phyloP scores from a whole-genome alignment of 1,284 basidiomycete species.

The Paramarasmius palmivorus region DNA sequence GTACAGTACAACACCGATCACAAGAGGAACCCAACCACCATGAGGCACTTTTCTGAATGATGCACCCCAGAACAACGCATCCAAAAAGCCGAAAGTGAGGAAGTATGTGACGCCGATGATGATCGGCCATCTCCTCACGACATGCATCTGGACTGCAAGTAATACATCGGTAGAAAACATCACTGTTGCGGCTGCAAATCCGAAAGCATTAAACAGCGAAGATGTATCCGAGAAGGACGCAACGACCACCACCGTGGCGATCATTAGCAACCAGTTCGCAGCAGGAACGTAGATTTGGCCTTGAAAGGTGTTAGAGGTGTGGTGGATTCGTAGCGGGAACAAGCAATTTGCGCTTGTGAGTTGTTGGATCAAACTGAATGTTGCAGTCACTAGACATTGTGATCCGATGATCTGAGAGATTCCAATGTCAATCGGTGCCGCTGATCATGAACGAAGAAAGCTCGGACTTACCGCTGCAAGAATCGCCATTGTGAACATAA shows the following conservation, averaged over 20 bases:
- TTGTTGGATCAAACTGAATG: constrained; percentile 66
- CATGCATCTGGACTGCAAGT: constrained; percentile 57
- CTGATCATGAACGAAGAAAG: constrained; percentile 5
- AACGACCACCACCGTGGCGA: constrained; percentile 56
- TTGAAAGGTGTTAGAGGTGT: constrained; percentile 60
- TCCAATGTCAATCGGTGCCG: not conserved
- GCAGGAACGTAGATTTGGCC: constrained; percentile 68
- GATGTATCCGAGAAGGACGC: constrained; percentile 55
- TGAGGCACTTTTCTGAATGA: constrained; percentile 59
- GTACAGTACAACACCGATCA: constrained; percentile 52
- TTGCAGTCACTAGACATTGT: constrained; percentile 70
- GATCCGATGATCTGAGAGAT: constrained; percentile 48
- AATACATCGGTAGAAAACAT: constrained; percentile 62
- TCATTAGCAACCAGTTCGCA: constrained; percentile 58
- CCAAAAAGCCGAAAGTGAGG: constrained; percentile 60
- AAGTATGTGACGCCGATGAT: constrained; percentile 50
- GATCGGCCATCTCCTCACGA: constrained; percentile 51
- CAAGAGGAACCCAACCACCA: constrained; percentile 66
- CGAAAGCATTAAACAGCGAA: constrained; percentile 48
- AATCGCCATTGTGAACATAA: constrained; percentile 62
- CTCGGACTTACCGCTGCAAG: constrained; percentile 50
- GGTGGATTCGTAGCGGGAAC: constrained; percentile 56
- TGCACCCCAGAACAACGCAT: constrained; percentile 65
- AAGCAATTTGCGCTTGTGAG: constrained; percentile 60
- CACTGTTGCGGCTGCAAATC: constrained; percentile 64